Evolutionary conservation across 148 eudicot genomes (phyloP).

Genomic region (Rhododendron mucronatum): DNA sequence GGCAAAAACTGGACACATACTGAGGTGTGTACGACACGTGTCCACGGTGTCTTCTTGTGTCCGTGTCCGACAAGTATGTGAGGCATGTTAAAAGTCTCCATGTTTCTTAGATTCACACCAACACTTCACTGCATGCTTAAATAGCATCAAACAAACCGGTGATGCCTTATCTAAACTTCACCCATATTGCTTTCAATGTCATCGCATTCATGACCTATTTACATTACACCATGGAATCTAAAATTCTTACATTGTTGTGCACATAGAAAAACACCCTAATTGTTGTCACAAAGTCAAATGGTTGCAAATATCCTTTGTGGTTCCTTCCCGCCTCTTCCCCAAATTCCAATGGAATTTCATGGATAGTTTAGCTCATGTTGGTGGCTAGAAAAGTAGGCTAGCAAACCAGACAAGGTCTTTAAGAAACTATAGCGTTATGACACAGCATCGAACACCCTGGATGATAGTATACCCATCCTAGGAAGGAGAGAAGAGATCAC

Average conservation of each 20-base stretch:
- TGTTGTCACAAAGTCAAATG: background rate
- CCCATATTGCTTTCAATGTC: background rate
- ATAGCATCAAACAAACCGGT: background rate
- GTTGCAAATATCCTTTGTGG: background rate
- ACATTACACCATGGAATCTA: background rate
- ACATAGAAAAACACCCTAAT: no score
- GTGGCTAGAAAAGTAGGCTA: background rate
- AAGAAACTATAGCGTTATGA: background rate
- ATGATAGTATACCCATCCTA: background rate
- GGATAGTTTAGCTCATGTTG: background rate
- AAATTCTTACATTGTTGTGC: background rate
- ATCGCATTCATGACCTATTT: background rate
- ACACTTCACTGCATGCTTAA: background rate
- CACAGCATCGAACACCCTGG: background rate
- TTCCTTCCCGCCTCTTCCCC: background rate
- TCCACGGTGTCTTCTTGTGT: background rate
- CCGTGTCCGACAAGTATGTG: background rate
- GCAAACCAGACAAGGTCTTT: background rate
- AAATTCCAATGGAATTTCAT: background rate
- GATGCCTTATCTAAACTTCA: background rate
- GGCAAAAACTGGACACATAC: no score
- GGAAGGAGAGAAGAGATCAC: background rate
- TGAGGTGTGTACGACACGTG: background rate
- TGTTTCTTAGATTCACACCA: background rate
- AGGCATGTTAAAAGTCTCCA: background rate